phyloP scores from a whole-genome alignment of 2,329 filamentous ascomycete species.

The Rutstroemia sp. region DNA sequence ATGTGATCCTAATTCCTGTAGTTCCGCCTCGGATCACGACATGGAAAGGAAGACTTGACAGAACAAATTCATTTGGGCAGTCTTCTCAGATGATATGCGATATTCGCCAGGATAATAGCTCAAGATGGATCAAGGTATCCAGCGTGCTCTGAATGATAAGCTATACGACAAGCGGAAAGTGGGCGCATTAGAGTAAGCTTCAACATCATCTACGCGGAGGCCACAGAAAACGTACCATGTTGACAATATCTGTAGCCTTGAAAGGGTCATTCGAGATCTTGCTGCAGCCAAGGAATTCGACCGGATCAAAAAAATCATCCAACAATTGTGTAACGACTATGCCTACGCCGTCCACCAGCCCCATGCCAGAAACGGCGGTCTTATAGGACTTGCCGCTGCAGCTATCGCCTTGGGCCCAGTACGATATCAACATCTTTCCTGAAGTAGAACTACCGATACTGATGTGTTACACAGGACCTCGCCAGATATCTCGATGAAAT shows the following conservation, averaged over 20 bases:
- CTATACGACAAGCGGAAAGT: slow-evolving; percentile 97
- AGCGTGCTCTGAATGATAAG: slow-evolving; percentile 92
- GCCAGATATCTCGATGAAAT: slow-evolving; percentile 89
- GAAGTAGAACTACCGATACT: slow-evolving; percentile 7
- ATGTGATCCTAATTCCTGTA: neutral
- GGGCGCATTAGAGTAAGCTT: slow-evolving; percentile 82
- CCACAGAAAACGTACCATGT: neutral
- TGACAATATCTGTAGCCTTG: slow-evolving; percentile 52
- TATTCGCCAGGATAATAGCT: neutral
- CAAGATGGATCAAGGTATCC: slow-evolving; percentile 79
- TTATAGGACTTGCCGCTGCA: slow-evolving; percentile 91
- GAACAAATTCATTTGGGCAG: neutral
- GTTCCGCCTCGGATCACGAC: neutral
- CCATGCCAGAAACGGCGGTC: slow-evolving; percentile 89
- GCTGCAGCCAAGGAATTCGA: slow-evolving; percentile 70
- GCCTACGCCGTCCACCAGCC: slow-evolving; percentile 96
- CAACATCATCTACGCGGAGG: neutral
- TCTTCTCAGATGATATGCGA: neutral
- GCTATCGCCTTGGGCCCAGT: slow-evolving; percentile 91
- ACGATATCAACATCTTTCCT: slow-evolving; percentile 22
- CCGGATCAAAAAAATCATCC: slow-evolving; percentile 77
- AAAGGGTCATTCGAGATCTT: slow-evolving; percentile 82
- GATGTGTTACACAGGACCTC: slow-evolving; percentile 56
- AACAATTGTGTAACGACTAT: slow-evolving; percentile 95
- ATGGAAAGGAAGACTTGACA: slow-evolving; percentile 5